Evolutionary conservation across 345 rosid genomes (phyloP), one percentile per base, ranked within the genome.

Genomic region (Rhodamnia rubescens): DNA sequence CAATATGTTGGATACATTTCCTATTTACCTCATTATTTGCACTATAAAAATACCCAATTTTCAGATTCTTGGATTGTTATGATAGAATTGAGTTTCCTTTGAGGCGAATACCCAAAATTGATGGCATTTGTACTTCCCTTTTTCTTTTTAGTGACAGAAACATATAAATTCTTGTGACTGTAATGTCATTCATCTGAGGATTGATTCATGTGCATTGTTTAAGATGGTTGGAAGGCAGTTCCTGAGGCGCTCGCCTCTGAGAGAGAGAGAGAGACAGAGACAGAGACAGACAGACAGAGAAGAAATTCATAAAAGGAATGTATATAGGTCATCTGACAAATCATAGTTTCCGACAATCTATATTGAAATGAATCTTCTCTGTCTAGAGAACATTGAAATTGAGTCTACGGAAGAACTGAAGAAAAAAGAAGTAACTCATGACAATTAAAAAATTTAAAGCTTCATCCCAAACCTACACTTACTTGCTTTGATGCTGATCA

Each of bases 401-500:
- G 78, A 64, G 44, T 64, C 36, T 64, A 32, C 6, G 18, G 36
- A 64, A 32, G 78, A 32, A 32, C 78, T 64, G 78, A 64, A 64
- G 44, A 32, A 16, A 64, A 16, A 64, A 64, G 44, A 7, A 64
- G 44, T 32, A 64, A 32, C 78, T 32, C 5, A 64, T 64, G 78
- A 64, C 44, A 16, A 64, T 20, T 20, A 64, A 16, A 64, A 44
- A 64, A 64, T 84, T 93, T 85, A 96, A 49, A 92, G 96, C 93
- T 95, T 95, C 59, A 91, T 85, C 24, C 84, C 88, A 85, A 92
- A 96, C 78, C 85, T 92, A 82, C 99, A 96, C 74, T 92, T 90
- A 81, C 92, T 96, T 69, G 98, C 94, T 86, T 95, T 91, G 81
- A 96, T 95, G 85, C 93, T 94, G 64, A 94, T 90, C 58, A 32